These are phyloP conservation scores for Gorgonomyces haynaldii DNA, from an alignment of 192 early-diverging fungal genomes.

Conservation along the genomic window DNA sequence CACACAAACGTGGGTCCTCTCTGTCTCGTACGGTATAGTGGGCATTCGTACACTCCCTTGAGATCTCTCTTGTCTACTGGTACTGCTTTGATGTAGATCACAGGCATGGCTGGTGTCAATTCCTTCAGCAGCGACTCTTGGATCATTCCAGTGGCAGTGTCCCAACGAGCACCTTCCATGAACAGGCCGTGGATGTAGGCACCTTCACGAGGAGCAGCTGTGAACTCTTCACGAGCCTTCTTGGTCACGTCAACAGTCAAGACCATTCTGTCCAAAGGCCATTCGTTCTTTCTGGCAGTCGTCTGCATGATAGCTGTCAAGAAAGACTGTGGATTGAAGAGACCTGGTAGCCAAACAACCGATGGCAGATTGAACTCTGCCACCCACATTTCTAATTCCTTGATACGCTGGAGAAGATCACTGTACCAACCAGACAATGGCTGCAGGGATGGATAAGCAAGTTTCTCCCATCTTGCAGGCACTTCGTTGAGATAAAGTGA, in stretches of 20 bases:
- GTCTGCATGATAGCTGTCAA: slow-evolving; percentile 61
- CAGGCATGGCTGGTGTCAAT: slow-evolving; percentile 52
- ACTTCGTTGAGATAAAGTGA: slow-evolving; percentile 46
- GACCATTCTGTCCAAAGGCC: slow-evolving; percentile 54
- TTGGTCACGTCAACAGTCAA: slow-evolving; percentile 54
- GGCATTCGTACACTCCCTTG: slow-evolving; percentile 56
- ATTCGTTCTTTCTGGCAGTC: slow-evolving; percentile 53
- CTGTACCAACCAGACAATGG: slow-evolving; percentile 45
- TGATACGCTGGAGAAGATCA: slow-evolving; percentile 51
- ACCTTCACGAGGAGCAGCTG: slow-evolving; percentile 49
- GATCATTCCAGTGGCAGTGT: slow-evolving; percentile 49
- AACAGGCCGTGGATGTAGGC: slow-evolving; percentile 51
- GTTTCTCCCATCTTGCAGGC: slow-evolving; percentile 48
- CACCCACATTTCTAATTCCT: slow-evolving; percentile 52
- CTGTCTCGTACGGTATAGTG: slow-evolving; percentile 49
- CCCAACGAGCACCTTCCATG: slow-evolving; percentile 59
- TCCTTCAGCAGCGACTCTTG: slow-evolving; percentile 54
- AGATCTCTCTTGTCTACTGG: slow-evolving; percentile 54
- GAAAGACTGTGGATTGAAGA: slow-evolving; percentile 63
- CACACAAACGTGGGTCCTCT: slow-evolving; percentile 53
- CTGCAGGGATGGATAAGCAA: slow-evolving; percentile 51
- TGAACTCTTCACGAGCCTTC: slow-evolving; percentile 49
- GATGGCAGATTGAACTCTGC: slow-evolving; percentile 51
- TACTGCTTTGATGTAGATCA: slow-evolving; percentile 54
- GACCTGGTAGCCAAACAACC: slow-evolving; percentile 47